phyloP scores from a whole-genome alignment of 768 basidiomycete species.

The Lentinula edodes region DNA sequence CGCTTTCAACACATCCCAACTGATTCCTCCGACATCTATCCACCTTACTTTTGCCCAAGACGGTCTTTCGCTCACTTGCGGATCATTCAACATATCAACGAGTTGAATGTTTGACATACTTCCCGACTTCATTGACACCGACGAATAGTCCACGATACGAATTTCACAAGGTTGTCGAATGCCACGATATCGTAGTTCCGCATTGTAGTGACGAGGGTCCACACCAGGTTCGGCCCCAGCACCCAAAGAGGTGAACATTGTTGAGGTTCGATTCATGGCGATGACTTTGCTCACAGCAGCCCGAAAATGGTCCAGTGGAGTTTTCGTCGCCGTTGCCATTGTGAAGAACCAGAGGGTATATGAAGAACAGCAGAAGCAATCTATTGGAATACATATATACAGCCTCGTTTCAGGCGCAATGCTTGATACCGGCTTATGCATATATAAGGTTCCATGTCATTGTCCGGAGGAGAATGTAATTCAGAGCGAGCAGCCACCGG shows the following conservation, averaged over 20 bases:
- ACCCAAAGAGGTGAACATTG: conserved; percentile 18
- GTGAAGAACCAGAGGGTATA: too few species aligned
- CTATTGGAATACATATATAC: too few species aligned
- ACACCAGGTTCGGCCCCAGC: conserved; percentile 63
- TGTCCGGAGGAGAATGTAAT: too few species aligned
- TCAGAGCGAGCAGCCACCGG: too few species aligned
- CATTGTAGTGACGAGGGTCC: conserved; percentile 42
- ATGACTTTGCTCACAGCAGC: conserved; percentile 38
- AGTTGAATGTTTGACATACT: conserved; percentile 48
- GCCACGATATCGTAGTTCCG: conserved; percentile 41
- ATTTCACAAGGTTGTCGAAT: conserved; percentile 53
- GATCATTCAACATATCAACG: conserved; percentile 34
- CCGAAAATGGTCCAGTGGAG: conserved; percentile 32
- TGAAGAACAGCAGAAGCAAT: too few species aligned
- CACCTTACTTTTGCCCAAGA: conserved; percentile 49
- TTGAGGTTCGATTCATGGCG: conserved; percentile 34
- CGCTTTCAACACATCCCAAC: conserved; percentile 61
- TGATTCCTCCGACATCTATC: conserved; percentile 59
- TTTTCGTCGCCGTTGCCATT: background rate
- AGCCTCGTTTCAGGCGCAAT: too few species aligned
- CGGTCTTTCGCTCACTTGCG: conserved; percentile 21
- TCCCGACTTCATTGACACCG: conserved; percentile 35
- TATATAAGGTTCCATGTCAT: too few species aligned
- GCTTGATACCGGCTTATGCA: too few species aligned
- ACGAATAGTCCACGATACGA: conserved; percentile 56